Evolutionary conservation across 2,329 filamentous ascomycete genomes (phyloP), one percentile per base, ranked within the genome.

Genomic region (Phaeosphaeria sp.): DNA sequence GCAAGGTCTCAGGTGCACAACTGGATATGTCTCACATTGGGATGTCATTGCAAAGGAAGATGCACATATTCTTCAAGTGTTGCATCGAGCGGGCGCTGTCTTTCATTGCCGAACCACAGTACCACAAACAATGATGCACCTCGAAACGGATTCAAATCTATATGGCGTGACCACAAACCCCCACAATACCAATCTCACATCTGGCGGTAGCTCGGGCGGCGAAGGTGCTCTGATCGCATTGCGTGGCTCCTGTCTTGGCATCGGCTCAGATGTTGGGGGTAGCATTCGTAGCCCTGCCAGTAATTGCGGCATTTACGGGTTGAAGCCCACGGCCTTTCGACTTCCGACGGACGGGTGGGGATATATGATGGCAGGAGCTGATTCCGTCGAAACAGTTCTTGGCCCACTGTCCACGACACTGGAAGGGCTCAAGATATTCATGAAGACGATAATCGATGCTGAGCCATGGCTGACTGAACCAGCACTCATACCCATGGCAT

Each of bases 381-480:
- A 84, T 63, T 72, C 74, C 3, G 79, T 87, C 27, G 67, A 84
- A 15, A 73, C 78, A 0, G 80, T 83, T 0, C 76, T 85, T 7
- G 86, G 86, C 0, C 85, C 85, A 0, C 62, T 89, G 21, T 83
- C 81, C 2, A 85, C 83, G 1, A 82, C 79, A 50, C 69, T 86
- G 9, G 79, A 80, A 49, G 85, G 83, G 1, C 52, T 89, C 1
- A 79, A 81, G 41, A 58, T 85, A 2, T 89, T 87, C 72, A 81
- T 83, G 70, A 80, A 80, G 55, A 74, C 79, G 0, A 75, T 89
- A 7, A 75, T 89, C 3, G 78, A 77, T 53, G 68, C 79, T 2
- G 67, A 82, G 59, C 87, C 87, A 0, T 89, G 87, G 87, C 75
- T 82, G 0, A 69, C 68, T 1, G 86, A 89, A 56, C 82, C 86